A percentile compares a stretch with the other conserved stretches of the same genome.
Evolutionary conservation across 148 eudicot species (phyloP).

Genomic region (Rheum nobile): DNA sequence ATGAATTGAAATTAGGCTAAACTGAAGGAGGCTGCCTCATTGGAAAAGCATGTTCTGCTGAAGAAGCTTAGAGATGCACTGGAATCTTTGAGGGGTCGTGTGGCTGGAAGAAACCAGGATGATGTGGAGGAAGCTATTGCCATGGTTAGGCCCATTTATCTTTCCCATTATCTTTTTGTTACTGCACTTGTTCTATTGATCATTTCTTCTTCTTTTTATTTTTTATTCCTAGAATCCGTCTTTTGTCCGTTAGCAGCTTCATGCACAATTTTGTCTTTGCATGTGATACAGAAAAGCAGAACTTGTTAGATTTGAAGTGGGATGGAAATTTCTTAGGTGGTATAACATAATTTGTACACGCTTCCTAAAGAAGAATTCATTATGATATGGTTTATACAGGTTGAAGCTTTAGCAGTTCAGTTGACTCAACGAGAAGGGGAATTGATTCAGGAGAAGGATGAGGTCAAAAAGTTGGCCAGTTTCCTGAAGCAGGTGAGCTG

Average conservation of each 20-base stretch:
- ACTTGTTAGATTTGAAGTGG: not conserved
- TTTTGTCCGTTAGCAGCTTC: not conserved
- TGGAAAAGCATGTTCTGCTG: constrained; percentile 91
- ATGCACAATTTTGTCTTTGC: not conserved
- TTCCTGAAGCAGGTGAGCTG: constrained; percentile 78
- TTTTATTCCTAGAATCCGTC: not conserved
- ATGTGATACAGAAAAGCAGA: not conserved
- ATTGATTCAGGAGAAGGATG: constrained; percentile 88
- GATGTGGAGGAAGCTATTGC: constrained; percentile 86
- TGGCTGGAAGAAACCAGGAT: constrained; percentile 79
- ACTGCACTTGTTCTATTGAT: not conserved
- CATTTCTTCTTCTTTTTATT: not conserved
- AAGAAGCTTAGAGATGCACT: constrained; percentile 94
- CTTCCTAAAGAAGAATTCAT: not conserved
- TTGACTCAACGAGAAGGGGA: constrained; percentile 94
- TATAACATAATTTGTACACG: not conserved
- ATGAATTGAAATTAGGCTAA: constrained; percentile 40
- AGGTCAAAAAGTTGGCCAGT: constrained; percentile 83
- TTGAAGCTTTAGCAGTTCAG: constrained; percentile 96
- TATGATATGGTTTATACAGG: constrained; percentile 28
- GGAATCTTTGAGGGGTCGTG: constrained; percentile 82
- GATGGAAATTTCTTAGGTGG: not conserved
- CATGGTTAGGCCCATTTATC: constrained; percentile 44
- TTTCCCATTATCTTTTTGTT: not conserved
- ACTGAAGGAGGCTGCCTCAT: constrained; percentile 75